Percentiles rank a stretch among this genome's conserved stretches.
Evolutionary conservation across 2,329 filamentous ascomycete genomes (phyloP).

Genomic region (Phoma sp.): DNA sequence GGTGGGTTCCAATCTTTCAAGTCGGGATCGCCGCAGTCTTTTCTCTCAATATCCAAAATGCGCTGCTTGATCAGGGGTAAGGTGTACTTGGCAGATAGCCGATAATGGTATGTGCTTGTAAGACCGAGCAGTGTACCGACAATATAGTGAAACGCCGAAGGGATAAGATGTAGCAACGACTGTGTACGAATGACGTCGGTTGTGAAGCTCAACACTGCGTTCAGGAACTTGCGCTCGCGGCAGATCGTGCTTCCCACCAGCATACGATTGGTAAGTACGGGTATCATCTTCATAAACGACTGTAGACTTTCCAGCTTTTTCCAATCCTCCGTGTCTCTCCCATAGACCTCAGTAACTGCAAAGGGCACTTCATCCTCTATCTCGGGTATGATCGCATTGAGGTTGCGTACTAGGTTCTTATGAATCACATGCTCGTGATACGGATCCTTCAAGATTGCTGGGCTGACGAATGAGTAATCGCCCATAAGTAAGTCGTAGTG

Average conservation of each 20-base stretch:
- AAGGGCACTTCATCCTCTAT: slow-evolving; percentile 48
- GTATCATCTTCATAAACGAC: slow-evolving; percentile 49
- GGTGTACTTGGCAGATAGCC: slow-evolving; percentile 51
- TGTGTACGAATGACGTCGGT: slow-evolving; percentile 52
- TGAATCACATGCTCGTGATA: slow-evolving; percentile 53
- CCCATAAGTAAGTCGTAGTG: slow-evolving; percentile 50
- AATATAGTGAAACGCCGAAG: slow-evolving; percentile 58
- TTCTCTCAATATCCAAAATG: slow-evolving; percentile 54
- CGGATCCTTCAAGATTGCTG: slow-evolving; percentile 44
- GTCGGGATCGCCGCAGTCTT: slow-evolving; percentile 50
- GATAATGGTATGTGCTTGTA: slow-evolving; percentile 57
- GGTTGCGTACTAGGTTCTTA: slow-evolving; percentile 49
- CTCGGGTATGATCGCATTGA: slow-evolving; percentile 47
- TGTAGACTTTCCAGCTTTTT: slow-evolving; percentile 46
- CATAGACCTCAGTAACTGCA: slow-evolving; percentile 45
- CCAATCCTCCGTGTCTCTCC: slow-evolving; percentile 47
- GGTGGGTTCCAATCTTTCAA: slow-evolving; percentile 54
- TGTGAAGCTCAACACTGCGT: slow-evolving; percentile 58
- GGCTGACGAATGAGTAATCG: slow-evolving; percentile 48
- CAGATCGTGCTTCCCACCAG: slow-evolving; percentile 55
- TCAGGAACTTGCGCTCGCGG: slow-evolving; percentile 55
- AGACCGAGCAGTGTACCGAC: slow-evolving; percentile 56
- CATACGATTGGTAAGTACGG: slow-evolving; percentile 53
- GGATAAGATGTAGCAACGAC: slow-evolving; percentile 54
- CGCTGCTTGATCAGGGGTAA: slow-evolving; percentile 60